Percentiles rank a stretch among this genome's conserved stretches.
Evolutionary conservation across 2,329 filamentous ascomycete species (phyloP).

Genomic region (Zasmidium citrigriseum): DNA sequence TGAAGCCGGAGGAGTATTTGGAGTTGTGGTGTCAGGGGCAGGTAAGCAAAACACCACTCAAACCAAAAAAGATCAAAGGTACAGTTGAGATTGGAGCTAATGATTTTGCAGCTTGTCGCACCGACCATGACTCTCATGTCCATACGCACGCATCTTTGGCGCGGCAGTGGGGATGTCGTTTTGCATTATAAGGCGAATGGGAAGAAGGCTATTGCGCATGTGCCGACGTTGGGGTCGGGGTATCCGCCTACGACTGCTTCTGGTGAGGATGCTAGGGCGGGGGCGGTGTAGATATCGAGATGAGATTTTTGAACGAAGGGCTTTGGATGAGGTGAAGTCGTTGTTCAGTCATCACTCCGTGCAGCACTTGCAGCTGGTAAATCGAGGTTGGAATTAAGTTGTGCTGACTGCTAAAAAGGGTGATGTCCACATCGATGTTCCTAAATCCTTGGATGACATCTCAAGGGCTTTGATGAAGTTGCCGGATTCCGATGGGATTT

Average conservation of each 20-base stretch:
- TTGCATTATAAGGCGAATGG: slow-evolving; percentile 91
- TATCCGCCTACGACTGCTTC: slow-evolving; percentile 1
- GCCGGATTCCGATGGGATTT: no score
- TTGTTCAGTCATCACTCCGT: no score
- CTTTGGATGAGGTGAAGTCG: no score
- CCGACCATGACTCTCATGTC: slow-evolving; percentile 92
- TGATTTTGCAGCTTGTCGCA: slow-evolving; percentile 57
- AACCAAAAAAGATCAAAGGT: slow-evolving; percentile 22
- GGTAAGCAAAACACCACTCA: slow-evolving; percentile 64
- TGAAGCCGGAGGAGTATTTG: slow-evolving; percentile 88
- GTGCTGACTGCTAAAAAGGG: no score
- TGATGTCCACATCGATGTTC: no score
- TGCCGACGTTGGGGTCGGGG: background rate
- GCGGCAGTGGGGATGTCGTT: slow-evolving; percentile 88
- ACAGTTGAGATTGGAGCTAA: no score
- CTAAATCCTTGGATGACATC: no score
- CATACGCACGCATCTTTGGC: slow-evolving; percentile 89
- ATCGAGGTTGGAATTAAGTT: no score
- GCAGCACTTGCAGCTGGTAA: no score
- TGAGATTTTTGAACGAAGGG: no score
- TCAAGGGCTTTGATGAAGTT: no score
- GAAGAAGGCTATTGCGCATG: slow-evolving; percentile 60
- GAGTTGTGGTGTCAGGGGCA: slow-evolving; percentile 94
- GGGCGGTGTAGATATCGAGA: background rate
- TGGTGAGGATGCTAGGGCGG: background rate